These are phyloP conservation scores for Colletotrichum sp. DNA, from an alignment of 2,329 filamentous ascomycete species.

Conservation along the genomic window DNA sequence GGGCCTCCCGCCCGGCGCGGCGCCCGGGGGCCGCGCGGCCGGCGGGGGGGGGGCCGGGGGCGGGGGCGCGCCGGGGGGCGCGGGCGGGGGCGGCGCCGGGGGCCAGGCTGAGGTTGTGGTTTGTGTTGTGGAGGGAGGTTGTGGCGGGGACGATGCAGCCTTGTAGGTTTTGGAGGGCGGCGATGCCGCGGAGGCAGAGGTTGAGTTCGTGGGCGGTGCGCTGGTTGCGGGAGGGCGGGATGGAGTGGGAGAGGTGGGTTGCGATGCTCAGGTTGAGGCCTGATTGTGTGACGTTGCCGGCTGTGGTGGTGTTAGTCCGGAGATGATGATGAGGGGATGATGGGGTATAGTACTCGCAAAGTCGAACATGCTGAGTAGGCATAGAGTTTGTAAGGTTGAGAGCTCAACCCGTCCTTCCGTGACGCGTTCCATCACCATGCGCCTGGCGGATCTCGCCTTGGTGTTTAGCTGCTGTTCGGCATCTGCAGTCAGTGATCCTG, in stretches of 20 bases:
- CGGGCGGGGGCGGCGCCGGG: not conserved
- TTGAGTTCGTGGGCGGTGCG: slow-evolving; percentile 25
- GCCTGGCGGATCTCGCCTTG: slow-evolving; percentile 12
- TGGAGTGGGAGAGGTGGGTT: slow-evolving; percentile 24
- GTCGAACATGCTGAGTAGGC: slow-evolving; percentile 39
- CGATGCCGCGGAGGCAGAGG: slow-evolving; percentile 45
- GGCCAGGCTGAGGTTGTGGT: not conserved
- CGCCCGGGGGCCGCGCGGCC: too few relatives aligned
- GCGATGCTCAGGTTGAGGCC: slow-evolving; percentile 27
- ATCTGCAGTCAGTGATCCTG: not conserved
- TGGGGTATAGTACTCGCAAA: slow-evolving; percentile 32
- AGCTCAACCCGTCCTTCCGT: slow-evolving; percentile 38
- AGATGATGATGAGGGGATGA: accelerated
- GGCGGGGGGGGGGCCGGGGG: too few relatives aligned
- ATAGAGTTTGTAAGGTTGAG: slow-evolving; percentile 42
- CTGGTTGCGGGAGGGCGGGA: slow-evolving; percentile 21
- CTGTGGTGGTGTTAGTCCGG: slow-evolving; percentile 6
- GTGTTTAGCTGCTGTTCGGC: not conserved
- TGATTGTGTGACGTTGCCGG: slow-evolving; percentile 26
- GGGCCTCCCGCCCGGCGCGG: too few relatives aligned
- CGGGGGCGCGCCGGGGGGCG: too few relatives aligned
- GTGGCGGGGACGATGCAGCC: slow-evolving; percentile 28
- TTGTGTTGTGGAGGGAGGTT: not conserved
- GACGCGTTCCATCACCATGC: slow-evolving; percentile 35
- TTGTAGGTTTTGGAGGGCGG: slow-evolving; percentile 46